phyloP scores from a whole-genome alignment of 208 protist species.

The Crithidia acanthocephali region DNA sequence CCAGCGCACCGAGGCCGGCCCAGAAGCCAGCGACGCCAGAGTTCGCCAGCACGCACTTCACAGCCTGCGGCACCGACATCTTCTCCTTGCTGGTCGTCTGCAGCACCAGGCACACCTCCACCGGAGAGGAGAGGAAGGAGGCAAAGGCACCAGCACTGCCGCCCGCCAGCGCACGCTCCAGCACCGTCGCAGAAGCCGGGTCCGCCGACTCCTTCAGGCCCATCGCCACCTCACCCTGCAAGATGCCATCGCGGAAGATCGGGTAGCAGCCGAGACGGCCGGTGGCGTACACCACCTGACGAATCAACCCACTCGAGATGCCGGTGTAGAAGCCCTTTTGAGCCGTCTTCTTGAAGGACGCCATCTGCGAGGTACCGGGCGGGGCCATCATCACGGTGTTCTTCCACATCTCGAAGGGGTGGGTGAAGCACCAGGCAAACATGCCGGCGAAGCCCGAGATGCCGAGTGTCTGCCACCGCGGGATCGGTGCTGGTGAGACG shows the following conservation, averaged over 20 bases:
- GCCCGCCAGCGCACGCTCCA: slow-evolving; percentile 82
- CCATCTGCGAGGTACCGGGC: slow-evolving; percentile 53
- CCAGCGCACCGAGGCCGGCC: slow-evolving; percentile 80
- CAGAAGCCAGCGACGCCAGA: slow-evolving; percentile 81
- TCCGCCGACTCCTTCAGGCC: slow-evolving; percentile 50
- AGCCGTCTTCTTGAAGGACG: slow-evolving; percentile 44
- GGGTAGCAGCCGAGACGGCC: slow-evolving; percentile 91
- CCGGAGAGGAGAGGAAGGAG: slow-evolving; percentile 84
- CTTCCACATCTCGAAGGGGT: slow-evolving; percentile 95
- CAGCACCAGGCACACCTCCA: slow-evolving; percentile 93
- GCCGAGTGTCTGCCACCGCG: slow-evolving; percentile 61
- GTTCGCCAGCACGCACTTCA: slow-evolving; percentile 40
- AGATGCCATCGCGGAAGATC: slow-evolving; percentile 84
- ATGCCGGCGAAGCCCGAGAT: slow-evolving; percentile 83
- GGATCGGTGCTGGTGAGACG: slow-evolving; percentile 14
- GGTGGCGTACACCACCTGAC: slow-evolving; percentile 92
- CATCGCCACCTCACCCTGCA: slow-evolving; percentile 45
- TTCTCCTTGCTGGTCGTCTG: slow-evolving; percentile 72
- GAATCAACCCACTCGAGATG: slow-evolving; percentile 70
- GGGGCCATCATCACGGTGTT: slow-evolving; percentile 90
- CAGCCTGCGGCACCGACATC: slow-evolving; percentile 25
- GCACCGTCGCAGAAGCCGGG: slow-evolving; percentile 50
- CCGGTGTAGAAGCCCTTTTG: slow-evolving; percentile 87
- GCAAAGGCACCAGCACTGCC: slow-evolving; percentile 72
- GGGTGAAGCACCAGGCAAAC: slow-evolving; percentile 90